Base-by-base conservation (phyloP, 2,329 filamentous ascomycete species). In the Sporothrix variecibatus region DNA sequence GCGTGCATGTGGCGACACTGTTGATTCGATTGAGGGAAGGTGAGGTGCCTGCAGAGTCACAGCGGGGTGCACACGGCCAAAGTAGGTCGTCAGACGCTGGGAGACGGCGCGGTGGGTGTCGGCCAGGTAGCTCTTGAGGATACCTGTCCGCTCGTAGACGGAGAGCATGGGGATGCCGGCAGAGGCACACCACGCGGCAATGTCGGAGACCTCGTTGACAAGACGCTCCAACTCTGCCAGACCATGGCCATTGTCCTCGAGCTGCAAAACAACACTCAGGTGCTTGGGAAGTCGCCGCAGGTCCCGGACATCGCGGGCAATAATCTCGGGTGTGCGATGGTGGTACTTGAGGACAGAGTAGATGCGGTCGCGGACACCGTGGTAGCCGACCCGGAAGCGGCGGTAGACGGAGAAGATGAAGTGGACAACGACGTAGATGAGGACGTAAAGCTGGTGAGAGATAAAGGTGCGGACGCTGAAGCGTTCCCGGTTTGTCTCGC, bases 81-180 rank as follows among this genome's bases (percentile, higher is more conserved):
- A 98, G 87, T 98, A 99, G 71, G 92, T 90, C 68, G 92, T 90
- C 53, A 99, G 89, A 77, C 95, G 97, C 75, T 90, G 88, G 60
- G 90, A 89, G 76, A 98, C 91, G 74, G 91, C 89, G 77, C 92
- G 89, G 82, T 98, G 94, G 1, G 95, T 91, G 75, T 93, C 90
- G n/a, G 93, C 90, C 78, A 97, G 92, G 81, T 95, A 95, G 76
- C 92, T 91, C 84, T 99, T 99, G 53, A 99, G 87, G 71, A 94
- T 88, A 68, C 96, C 95, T 97, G 92, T 96, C 82, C 90, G 92
- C 83, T 99, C 96, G 81, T 99, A 99, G 38, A 99, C 87, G 68
- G 94, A 97, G 77, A 99, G 85, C 82, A 92, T 89, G 15, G 93
- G 91, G 75, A 99, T 97, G 8, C 94, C 94, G 31, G 94, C 93